Percentiles rank a stretch among this genome's conserved stretches.
phyloP scores from a whole-genome alignment of 2,329 filamentous ascomycete species.

The Neonectria punicea region DNA sequence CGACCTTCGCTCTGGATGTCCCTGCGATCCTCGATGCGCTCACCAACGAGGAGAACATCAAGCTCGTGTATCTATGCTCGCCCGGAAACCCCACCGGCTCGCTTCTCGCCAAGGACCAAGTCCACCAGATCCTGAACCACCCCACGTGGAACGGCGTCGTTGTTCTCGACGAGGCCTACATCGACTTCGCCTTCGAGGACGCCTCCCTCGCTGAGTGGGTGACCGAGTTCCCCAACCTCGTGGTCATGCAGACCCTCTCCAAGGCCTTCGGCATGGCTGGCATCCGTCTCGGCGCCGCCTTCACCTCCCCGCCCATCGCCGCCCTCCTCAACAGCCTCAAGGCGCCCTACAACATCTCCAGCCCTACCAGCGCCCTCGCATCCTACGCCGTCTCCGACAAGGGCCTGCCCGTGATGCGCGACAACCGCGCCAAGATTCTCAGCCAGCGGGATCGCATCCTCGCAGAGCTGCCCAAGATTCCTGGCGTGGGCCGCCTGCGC shows the following conservation, averaged over 20 bases:
- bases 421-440: constrained; percentile 76
- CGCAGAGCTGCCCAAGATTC: constrained; percentile 75
- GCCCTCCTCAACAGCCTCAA: constrained; percentile 89
- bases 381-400: constrained; percentile 73
- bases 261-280: constrained; percentile 97
- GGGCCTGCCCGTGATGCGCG: constrained; percentile 79
- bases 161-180: constrained; percentile 92
- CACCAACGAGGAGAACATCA: constrained; percentile 71
- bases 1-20: constrained; percentile 79
- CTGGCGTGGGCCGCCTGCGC: constrained; percentile 81
- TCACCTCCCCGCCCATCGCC: constrained; percentile 79
- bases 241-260: constrained; percentile 98
- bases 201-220: constrained; percentile 92
- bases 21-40: constrained; percentile 74
- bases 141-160: constrained; percentile 95
- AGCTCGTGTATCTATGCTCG: constrained; percentile 91
- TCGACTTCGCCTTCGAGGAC: constrained; percentile 85
- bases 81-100: constrained; percentile 94
- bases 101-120: constrained; percentile 78
- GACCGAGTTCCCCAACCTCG: constrained; percentile 90
- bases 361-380: constrained; percentile 85
- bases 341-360: constrained; percentile 95
- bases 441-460: constrained; percentile 82
- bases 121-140: constrained; percentile 81
- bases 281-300: constrained; percentile 89